These are phyloP conservation scores for Fraxinus baroniana DNA, from an alignment of 305 asterid species.

Conservation along the genomic window DNA sequence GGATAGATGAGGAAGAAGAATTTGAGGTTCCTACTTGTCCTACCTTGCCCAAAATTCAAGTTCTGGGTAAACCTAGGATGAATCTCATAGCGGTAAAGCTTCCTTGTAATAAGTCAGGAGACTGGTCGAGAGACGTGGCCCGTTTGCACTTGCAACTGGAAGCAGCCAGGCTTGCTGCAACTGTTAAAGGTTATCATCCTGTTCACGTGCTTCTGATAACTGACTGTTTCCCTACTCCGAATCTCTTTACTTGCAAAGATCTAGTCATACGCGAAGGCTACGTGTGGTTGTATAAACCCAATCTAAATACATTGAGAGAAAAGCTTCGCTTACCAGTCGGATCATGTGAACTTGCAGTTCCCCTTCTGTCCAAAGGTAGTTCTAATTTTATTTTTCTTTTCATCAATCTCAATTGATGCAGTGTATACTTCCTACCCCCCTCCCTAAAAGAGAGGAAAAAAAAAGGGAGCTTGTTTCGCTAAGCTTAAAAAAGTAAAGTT, in stretches of 20 bases:
- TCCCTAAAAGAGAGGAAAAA: too few relatives aligned
- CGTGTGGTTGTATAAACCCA: constrained; percentile 75
- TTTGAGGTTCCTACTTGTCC: constrained; percentile 81
- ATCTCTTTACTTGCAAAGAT: constrained; percentile 83
- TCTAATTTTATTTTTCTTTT: not conserved
- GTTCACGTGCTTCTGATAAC: constrained; percentile 70
- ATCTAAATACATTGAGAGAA: constrained; percentile 56
- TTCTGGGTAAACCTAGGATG: constrained; percentile 65
- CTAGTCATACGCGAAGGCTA: constrained; percentile 62
- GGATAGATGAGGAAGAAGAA: constrained; percentile 95
- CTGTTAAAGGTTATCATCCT: constrained; percentile 62
- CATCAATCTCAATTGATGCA: not conserved
- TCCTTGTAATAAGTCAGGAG: constrained; percentile 67
- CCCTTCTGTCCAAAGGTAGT: constrained; percentile 71
- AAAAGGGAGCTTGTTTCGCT: not conserved
- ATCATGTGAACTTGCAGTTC: constrained; percentile 91
- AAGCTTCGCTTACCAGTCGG: constrained; percentile 84
- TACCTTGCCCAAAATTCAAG: constrained; percentile 50
- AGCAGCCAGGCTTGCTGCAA: constrained; percentile 77
- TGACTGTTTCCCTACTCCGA: constrained; percentile 81
- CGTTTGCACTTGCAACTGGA: constrained; percentile 84
- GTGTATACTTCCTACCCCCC: not conserved
- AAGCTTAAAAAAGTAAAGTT: not conserved
- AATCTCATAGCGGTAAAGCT: constrained; percentile 81
- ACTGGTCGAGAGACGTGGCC: constrained; percentile 82